Conservation (phyloP, 352 stramenopile species). For the Globisporangium spinosum region DNA sequence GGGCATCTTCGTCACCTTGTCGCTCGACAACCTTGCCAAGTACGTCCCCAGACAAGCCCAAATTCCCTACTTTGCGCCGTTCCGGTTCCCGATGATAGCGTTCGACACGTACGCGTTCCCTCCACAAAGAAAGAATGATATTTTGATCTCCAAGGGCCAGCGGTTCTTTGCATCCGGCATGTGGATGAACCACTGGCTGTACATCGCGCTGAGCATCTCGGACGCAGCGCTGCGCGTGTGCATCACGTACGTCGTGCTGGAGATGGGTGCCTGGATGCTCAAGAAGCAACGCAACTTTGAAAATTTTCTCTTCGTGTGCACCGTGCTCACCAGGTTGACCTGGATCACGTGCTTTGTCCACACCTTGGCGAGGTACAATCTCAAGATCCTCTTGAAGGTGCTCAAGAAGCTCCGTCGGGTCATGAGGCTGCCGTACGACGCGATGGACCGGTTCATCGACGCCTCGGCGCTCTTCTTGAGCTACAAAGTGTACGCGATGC, state of each 20-base stretch:
- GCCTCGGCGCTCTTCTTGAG: conserved; percentile 38
- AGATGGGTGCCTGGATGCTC: conserved; percentile 53
- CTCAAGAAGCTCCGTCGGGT: conserved; percentile 19
- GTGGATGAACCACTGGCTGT: conserved; percentile 75
- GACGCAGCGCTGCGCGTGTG: conserved; percentile 40
- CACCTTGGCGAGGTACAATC: conserved; percentile 21
- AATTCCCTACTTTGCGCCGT: conserved; percentile 12
- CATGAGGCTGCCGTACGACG: conserved; percentile 2
- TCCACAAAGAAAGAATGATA: conserved; percentile 19
- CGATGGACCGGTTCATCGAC: conserved; percentile 46
- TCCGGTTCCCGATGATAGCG: conserved; percentile 8
- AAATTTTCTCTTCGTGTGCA: conserved; percentile 52
- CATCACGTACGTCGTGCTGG: conserved; percentile 37
- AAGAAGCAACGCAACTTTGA: conserved; percentile 35
- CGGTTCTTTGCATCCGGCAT: conserved; percentile 49
- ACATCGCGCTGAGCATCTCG: conserved; percentile 50
- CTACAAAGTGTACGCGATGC: conserved; percentile 51
- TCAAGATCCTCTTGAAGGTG: conserved; percentile 31
- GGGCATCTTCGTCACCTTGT: conserved; percentile 36
- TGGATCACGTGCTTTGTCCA: conserved; percentile 54
- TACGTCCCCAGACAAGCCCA: conserved; percentile 38
- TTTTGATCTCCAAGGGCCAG: conserved; percentile 43
- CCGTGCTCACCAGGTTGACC: conserved; percentile 38
- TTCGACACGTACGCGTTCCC: conserved; percentile 31
- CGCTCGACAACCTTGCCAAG: conserved; percentile 26